These are phyloP conservation scores for Xylaria polymorpha DNA, from an alignment of 2,329 filamentous ascomycete species.

Conservation along the genomic window DNA sequence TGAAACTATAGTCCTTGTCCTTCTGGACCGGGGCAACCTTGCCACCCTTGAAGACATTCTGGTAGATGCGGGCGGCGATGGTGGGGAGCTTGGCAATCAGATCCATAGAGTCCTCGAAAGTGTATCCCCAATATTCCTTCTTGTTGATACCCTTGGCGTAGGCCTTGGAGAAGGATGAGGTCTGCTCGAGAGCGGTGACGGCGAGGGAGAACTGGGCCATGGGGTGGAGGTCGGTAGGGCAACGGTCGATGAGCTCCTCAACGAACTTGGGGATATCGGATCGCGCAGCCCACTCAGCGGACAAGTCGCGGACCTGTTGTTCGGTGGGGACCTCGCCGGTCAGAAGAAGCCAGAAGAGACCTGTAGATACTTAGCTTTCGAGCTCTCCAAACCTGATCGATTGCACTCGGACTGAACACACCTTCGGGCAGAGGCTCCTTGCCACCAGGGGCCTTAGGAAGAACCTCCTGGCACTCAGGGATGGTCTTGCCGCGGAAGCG, in stretches of 20 bases:
- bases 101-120: slow-evolving; percentile 99
- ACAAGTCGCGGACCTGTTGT: slow-evolving; percentile 98
- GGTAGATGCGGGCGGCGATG: slow-evolving; percentile 98
- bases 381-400: slow-evolving; percentile 6
- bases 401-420: slow-evolving; percentile 49
- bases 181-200: slow-evolving; percentile 97
- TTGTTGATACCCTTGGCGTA: slow-evolving; percentile 99
- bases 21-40: slow-evolving; percentile 96
- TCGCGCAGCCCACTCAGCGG: slow-evolving; percentile 98
- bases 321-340: slow-evolving; percentile 97
- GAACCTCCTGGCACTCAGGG: slow-evolving; percentile 96
- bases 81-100: slow-evolving; percentile 99
- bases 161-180: slow-evolving; percentile 96
- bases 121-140: slow-evolving; percentile 99
- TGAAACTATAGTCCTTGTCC: slow-evolving; percentile 99
- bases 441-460: slow-evolving; percentile 96
- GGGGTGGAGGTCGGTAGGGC: slow-evolving; percentile 97
- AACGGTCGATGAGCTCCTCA: slow-evolving; percentile 99
- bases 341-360: slow-evolving; percentile 99
- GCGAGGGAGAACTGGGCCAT: slow-evolving; percentile 99
- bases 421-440: slow-evolving; percentile 97
- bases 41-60: slow-evolving; percentile 99
- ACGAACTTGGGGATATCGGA: slow-evolving; percentile 97
- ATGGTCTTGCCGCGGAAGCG: slow-evolving; percentile 99
- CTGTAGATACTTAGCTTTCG: slow-evolving; percentile 35